Evolutionary conservation across 805 yeast genomes (phyloP).

Genomic region (Myxozyma udenii): DNA sequence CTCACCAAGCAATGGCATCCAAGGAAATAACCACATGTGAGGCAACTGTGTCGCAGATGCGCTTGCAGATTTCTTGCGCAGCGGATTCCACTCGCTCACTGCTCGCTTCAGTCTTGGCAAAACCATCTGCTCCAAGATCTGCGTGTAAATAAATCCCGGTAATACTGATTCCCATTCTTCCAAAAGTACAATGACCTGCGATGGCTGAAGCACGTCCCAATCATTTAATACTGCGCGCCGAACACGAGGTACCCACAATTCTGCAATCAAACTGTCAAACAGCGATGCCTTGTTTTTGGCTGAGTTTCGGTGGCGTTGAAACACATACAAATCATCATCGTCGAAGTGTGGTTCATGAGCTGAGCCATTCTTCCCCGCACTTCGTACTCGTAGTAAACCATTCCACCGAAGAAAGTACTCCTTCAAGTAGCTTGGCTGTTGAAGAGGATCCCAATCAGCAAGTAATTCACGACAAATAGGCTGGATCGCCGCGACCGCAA

Average conservation of each 20-base stretch:
- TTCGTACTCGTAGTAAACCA: slow-evolving; percentile 23
- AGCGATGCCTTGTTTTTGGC: slow-evolving; percentile 26
- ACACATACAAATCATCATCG: background rate
- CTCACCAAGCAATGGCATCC: slow-evolving; percentile 38
- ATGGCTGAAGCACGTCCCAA: slow-evolving; percentile 45
- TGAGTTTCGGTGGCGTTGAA: slow-evolving; percentile 3
- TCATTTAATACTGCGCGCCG: slow-evolving; percentile 33
- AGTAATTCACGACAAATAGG: slow-evolving; percentile 30
- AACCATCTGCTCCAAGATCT: slow-evolving; percentile 38
- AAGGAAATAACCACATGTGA: slow-evolving; percentile 42
- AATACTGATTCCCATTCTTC: slow-evolving; percentile 45
- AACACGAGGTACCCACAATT: slow-evolving; percentile 42
- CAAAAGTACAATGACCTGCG: slow-evolving; percentile 41
- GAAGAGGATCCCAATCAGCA: slow-evolving; percentile 42
- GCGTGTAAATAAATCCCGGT: slow-evolving; percentile 35
- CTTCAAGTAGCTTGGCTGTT: slow-evolving; percentile 37
- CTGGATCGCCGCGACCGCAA: slow-evolving; percentile 32
- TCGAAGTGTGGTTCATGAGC: background rate
- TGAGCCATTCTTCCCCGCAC: background rate
- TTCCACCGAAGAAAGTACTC: slow-evolving; percentile 38
- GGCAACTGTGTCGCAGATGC: slow-evolving; percentile 16
- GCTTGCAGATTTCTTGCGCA: background rate
- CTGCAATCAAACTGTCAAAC: slow-evolving; percentile 41
- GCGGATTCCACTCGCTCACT: slow-evolving; percentile 42
- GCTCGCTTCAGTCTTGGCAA: slow-evolving; percentile 41